Evolutionary conservation across 2,329 filamentous ascomycete species (phyloP), one percentile per base, ranked within the genome.

Genomic region (Fusarium albidum): DNA sequence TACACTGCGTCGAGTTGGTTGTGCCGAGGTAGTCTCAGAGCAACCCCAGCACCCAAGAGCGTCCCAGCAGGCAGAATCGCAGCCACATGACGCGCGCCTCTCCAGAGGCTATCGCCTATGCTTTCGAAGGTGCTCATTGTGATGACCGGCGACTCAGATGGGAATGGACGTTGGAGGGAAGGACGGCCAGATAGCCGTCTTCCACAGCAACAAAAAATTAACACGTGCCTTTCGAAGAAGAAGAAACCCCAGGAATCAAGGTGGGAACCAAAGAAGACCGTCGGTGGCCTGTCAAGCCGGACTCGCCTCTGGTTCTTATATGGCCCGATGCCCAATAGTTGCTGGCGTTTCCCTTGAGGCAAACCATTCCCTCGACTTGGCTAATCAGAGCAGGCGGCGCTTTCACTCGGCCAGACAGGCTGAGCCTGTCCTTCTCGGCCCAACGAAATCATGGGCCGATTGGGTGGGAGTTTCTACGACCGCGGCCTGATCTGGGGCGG

Each of bases 21-120:
- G 39, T 57, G 38, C 25, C 42, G 59, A 9, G 59, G 47, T 33
- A 61, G 33, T 21, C 17, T 50, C 25, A 66, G 33, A 13, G 54
- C 53, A 15, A 65, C 14, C 15, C 51, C 47, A 33, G 64, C 39
- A 49, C 58, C 61, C 25, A 53, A 49, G 9, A 66, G 48, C 26
- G 49, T 47, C 11, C 63, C 61, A 15, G 41, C 49, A 17, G 63
- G 52, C 32, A 63, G n/a, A 15, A 57, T 28, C 28, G 33, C 33
- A 15, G 41, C 26, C 17, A 46, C 21, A 53, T 50, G 42, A n/a
- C 28, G 39, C 38, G 43, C 31, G 28, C 21, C 33, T 28, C 27
- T 28, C 52, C 50, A 40, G 27, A 25, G 18, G 21, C 34, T 27
- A 40, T 13, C 29, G 21, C 40, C 29, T 29, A 44, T 26, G 28